Base-by-base conservation (phyloP, 176 grass and related monocot species). In the Ensete glaucum region DNA sequence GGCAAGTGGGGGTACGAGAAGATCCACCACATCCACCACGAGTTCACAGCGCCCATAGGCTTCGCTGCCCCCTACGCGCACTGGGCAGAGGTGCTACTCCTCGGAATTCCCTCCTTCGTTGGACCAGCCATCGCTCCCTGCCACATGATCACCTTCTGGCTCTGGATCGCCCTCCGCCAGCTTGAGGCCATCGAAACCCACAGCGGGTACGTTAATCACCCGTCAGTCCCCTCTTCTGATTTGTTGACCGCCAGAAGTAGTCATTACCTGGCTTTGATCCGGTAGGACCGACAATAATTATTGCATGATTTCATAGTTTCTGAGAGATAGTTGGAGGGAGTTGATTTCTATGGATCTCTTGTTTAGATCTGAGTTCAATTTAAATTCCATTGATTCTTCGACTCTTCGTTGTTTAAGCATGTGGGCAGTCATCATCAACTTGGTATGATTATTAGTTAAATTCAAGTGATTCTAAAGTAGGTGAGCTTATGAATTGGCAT, bases 71-170 rank as follows among this genome's bases (percentile, higher is more conserved):
- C 94, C 9, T 93, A 98, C 14, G 94, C 88, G 1, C 94, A 98
- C 17, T 98, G 94, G 94, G 87, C 88, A 9, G 94, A 97, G 81
- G 90, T 97, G 52, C 88, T 97, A 0, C 71, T 97, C 52, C 85
- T 93, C 1, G 93, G 93, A 50, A 93, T 97, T 34, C 93, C 93
- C 49, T 86, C 93, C 65, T 90, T 93, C 22, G 62, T 29, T 0
- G 93, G 93, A 7, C 93, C 93, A 0, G 87, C 84, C 11, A 86
- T 97, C 1, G 90, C 82, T 22, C 93, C 93, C 1, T 73, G 93
- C 79, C 93, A 97, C 79, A 93, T 90, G 87, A 85, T 97, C 84
- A 97, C 90, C 12, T 85, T 98, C 80, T 98, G 88, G 88, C 84
- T 98, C 53, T 98, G 94, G 94, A 93, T 93, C 57, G 56, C 81